Evolutionary conservation across 768 basidiomycete species (phyloP), one percentile per base, ranked within the genome.

Genomic region (Brasilioporus rufonigricans): DNA sequence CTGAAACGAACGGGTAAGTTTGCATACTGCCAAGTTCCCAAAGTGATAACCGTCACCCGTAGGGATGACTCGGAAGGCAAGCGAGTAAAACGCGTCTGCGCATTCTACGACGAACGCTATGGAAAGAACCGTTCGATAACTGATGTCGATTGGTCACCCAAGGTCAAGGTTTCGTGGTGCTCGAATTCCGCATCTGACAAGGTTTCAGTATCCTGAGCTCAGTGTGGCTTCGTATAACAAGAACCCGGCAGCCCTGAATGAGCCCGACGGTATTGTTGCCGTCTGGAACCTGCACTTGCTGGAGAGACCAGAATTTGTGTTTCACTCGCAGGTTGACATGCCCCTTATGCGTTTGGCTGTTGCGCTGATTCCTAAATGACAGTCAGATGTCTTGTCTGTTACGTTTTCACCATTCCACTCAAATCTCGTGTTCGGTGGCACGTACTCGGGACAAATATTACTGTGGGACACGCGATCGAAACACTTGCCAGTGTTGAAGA

Each of bases 391-490:
- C 33, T 84, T 99, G 19, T 97, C 96, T 0, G 92, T 98, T 8
- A 87, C 89, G 9, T 98, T 98, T 71, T 98, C 97, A 0, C 95
- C 97, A 0, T 98, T 97, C 73, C 96, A 99, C 71, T 91, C 97
- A 2, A 98, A 97, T 64, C 83, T 98, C 18, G 82, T 99, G 36
- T 97, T 98, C 59, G 97, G 97, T 49, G 97, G 97, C 23, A 98
- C 97, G n/a, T 98, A 98, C 69, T 98, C 97, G 27, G 97, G 97
- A 18, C 97, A 98, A 73, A 95, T 99, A 57, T 76, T 99, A 26
- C 81, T 98, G 0, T 99, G 97, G 97, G 97, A 99, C 66, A 98
- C 95, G 9, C 86, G 97, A 44, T 93, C 95, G 2, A 96, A 96
- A 68, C 93, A 97, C 68, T 77, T 98, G 2, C 97, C 97, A 0